Evolutionary conservation across 805 yeast genomes (phyloP).

Genomic region (Candida nemodendra): DNA sequence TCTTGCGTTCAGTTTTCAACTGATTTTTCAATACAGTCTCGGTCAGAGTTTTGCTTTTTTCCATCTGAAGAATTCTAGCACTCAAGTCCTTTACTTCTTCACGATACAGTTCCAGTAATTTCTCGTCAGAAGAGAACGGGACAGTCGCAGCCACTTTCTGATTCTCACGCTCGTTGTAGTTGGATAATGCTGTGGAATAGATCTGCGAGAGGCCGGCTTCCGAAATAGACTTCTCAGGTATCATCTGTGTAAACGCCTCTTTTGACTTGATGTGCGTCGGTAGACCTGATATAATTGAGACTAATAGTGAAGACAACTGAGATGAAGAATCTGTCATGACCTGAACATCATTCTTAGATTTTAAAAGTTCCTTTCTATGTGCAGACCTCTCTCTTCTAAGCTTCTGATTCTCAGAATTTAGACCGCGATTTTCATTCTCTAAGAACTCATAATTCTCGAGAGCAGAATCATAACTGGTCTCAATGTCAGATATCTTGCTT

Average conservation of each 20-base stretch:
- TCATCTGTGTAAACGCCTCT: constrained; percentile 8
- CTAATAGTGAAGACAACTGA: constrained; percentile 4
- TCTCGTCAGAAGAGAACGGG: constrained; percentile 25
- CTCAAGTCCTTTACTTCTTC: constrained; percentile 29
- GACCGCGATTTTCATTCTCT: constrained; percentile 6
- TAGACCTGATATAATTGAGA: constrained; percentile 5
- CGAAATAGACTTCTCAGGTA: background rate
- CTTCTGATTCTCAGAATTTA: background rate
- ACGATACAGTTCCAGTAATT: constrained; percentile 28
- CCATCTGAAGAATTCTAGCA: constrained; percentile 20
- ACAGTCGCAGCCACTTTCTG: constrained; percentile 5
- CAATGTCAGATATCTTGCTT: constrained; percentile 7
- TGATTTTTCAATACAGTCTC: constrained; percentile 23
- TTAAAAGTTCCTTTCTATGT: background rate
- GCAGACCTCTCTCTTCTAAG: constrained; percentile 1
- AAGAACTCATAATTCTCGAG: constrained; percentile 8
- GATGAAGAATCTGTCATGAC: background rate
- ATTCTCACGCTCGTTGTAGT: background rate
- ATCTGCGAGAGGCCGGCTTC: background rate
- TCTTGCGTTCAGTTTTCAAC: constrained; percentile 24
- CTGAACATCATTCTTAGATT: background rate
- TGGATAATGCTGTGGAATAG: constrained; percentile 3
- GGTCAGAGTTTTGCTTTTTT: constrained; percentile 21
- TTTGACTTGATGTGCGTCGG: constrained; percentile 10
- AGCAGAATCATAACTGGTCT: constrained; percentile 10